Evolutionary conservation across 78 protist species (phyloP).

Genomic region (Isochrysis galbana): DNA sequence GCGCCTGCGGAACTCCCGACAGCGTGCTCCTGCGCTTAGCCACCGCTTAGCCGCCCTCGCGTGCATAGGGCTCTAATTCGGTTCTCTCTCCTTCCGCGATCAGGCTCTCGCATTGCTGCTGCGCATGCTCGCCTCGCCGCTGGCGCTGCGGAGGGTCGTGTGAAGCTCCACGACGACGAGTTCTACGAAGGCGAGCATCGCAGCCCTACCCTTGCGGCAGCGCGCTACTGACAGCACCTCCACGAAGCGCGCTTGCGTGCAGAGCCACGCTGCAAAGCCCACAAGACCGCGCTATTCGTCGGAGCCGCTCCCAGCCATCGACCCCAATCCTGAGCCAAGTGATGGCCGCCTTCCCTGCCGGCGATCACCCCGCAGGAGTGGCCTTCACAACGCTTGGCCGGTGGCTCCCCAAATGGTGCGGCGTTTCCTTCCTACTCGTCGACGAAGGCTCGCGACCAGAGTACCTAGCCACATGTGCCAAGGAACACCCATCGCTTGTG

Average conservation of each 20-base stretch:
- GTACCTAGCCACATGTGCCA: background rate
- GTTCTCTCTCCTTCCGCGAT: background rate
- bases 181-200: background rate
- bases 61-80: too few species aligned
- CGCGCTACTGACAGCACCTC: background rate
- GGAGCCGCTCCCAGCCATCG: too few species aligned
- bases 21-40: too few species aligned
- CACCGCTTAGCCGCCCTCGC: too few species aligned
- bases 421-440: background rate
- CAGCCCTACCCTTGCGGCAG: background rate
- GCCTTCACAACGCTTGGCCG: background rate
- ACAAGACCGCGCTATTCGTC: too few species aligned
- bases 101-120: background rate
- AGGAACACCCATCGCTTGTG: too few species aligned
- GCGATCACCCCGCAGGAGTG: too few species aligned
- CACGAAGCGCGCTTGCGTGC: too few species aligned
- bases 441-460: background rate
- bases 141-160: background rate
- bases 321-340: too few species aligned
- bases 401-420: background rate
- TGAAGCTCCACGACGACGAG: background rate
- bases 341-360: too few species aligned
- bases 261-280: too few species aligned
- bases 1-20: too few species aligned
- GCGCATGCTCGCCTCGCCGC: background rate